Percentiles rank a stretch among this genome's conserved stretches.
phyloP scores from a whole-genome alignment of 116 monocot species.

The Trichopus zeylanicus region DNA sequence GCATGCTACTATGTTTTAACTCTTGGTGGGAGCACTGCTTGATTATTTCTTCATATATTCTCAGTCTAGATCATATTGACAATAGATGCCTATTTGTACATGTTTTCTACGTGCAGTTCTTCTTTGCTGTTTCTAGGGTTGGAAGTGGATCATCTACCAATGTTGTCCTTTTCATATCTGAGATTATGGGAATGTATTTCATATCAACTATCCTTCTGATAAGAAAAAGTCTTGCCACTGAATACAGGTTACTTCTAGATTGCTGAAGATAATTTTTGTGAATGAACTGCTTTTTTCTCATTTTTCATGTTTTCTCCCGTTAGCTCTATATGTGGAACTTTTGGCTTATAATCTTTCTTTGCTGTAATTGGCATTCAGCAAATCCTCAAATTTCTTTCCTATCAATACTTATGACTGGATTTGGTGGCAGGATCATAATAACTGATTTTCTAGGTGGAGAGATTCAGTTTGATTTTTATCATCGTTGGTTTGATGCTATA shows the following conservation, averaged over 20 bases:
- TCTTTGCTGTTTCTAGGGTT: conserved; percentile 94
- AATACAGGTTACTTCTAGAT: conserved; percentile 60
- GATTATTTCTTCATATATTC: no score
- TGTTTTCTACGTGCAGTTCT: conserved; percentile 55
- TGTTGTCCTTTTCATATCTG: conserved; percentile 92
- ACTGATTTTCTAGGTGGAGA: conserved; percentile 93
- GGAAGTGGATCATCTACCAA: conserved; percentile 91
- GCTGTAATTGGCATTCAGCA: no score
- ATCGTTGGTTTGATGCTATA: conserved; percentile 96
- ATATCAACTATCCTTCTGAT: conserved; percentile 92
- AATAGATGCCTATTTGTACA: no score
- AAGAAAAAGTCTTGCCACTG: conserved; percentile 88
- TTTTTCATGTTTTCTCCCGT: not conserved
- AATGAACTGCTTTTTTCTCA: not conserved
- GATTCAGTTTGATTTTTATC: conserved; percentile 95
- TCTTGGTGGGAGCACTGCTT: no score
- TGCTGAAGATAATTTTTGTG: not conserved
- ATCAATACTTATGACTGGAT: not conserved
- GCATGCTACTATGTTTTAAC: no score
- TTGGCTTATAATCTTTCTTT: no score
- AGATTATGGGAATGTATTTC: conserved; percentile 99
- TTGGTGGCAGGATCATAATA: conserved; percentile 68
- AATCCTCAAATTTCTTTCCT: no score
- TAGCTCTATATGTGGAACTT: no score
- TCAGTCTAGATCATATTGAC: no score